A percentile compares a stretch with the other conserved stretches of the same genome.
Conservation (phyloP, 2,329 filamentous ascomycete genomes). For the Aspergillus luchuensis region DNA sequence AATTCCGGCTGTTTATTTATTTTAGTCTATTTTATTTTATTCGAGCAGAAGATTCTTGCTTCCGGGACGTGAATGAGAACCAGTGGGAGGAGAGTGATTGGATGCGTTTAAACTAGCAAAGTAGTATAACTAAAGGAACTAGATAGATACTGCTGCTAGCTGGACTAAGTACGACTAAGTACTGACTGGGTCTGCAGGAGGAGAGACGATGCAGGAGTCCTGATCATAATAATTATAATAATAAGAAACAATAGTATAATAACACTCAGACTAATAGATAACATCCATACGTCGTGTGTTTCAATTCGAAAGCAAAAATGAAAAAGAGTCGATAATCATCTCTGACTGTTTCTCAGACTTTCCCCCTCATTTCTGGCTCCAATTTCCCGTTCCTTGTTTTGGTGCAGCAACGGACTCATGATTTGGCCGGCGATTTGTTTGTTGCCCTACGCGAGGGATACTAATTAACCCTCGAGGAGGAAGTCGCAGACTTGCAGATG, state of each 20-base stretch:
- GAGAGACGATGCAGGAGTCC: too few relatives aligned
- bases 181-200: too few relatives aligned
- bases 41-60: not conserved
- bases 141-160: too few relatives aligned
- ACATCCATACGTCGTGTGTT: too few relatives aligned
- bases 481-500: not conserved
- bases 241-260: too few relatives aligned
- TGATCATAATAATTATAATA: too few relatives aligned
- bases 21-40: not conserved
- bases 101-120: too few relatives aligned
- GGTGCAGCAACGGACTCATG: not conserved
- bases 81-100: not conserved
- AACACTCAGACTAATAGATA: too few relatives aligned
- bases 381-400: constrained; percentile 2
- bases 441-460: constrained; percentile 4
- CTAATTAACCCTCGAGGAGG: not conserved
- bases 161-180: too few relatives aligned
- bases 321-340: not conserved
- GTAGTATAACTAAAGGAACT: too few relatives aligned
- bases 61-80: constrained; percentile 1
- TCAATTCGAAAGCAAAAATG: too few relatives aligned
- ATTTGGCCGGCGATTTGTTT: constrained; percentile 2
- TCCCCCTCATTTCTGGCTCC: not conserved
- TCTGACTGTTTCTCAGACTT: too few relatives aligned
- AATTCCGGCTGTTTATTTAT: constrained; percentile 6